Evolutionary conservation across 768 basidiomycete species (phyloP).

Genomic region (Austroboletus eburneus): DNA sequence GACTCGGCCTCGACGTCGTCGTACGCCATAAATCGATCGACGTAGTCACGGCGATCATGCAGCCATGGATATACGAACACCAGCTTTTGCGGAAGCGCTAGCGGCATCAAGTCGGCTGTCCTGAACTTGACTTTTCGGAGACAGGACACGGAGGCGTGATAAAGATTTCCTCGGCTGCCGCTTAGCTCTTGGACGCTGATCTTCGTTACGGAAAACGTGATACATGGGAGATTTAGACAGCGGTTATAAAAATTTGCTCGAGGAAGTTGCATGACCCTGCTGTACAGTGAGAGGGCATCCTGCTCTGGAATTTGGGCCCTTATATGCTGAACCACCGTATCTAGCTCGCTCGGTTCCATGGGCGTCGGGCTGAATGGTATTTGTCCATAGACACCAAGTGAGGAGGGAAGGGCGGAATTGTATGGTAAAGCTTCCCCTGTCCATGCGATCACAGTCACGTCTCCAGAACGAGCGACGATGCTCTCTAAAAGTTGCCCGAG

Average conservation of each 20-base stretch:
- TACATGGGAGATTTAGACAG: slow-evolving; percentile 1
- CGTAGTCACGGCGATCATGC: not conserved
- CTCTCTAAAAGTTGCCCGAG: not conserved
- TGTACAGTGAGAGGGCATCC: not conserved
- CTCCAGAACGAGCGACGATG: slow-evolving; percentile 1
- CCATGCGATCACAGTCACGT: not conserved
- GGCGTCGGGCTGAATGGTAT: not conserved
- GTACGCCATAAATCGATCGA: not conserved
- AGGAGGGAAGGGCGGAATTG: not conserved
- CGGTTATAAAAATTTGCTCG: not conserved
- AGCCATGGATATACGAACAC: slow-evolving; percentile 11
- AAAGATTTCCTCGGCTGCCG: not conserved
- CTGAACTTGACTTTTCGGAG: slow-evolving; percentile 5
- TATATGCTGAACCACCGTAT: not conserved
- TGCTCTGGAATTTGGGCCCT: not conserved
- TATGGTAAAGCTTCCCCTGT: not conserved
- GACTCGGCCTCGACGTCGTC: not conserved
- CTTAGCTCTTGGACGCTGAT: not conserved
- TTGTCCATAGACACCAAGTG: not conserved
- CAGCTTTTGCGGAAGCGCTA: not conserved
- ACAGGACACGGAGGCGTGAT: not conserved
- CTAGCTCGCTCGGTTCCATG: not conserved
- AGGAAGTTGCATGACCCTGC: not conserved
- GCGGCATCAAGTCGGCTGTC: not conserved
- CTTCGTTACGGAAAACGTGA: not conserved